phyloP scores from a whole-genome alignment of 176 grass and related monocot species.

The Carex cristatella region DNA sequence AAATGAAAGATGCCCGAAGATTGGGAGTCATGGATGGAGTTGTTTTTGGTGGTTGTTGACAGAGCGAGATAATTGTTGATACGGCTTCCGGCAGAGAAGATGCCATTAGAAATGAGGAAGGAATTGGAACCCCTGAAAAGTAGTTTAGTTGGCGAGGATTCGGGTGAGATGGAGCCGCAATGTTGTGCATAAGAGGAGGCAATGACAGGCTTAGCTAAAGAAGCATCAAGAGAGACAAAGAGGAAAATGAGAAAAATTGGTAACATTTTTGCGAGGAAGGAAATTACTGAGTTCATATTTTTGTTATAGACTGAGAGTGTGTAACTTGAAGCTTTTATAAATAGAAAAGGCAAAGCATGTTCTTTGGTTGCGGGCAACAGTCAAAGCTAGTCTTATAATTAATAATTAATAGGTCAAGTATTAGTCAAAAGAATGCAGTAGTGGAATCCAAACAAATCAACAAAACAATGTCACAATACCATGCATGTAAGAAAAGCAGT shows the following conservation, averaged over 20 bases:
- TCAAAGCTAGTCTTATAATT: neutral
- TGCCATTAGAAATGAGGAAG: constrained; percentile 50
- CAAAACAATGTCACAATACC: too few relatives aligned
- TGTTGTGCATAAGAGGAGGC: constrained; percentile 34
- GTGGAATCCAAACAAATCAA: too few relatives aligned
- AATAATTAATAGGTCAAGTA: too few relatives aligned
- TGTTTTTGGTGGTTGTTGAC: constrained; percentile 25
- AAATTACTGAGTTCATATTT: neutral
- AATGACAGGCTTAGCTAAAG: neutral
- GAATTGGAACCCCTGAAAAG: neutral
- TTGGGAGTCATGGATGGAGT: constrained; percentile 22
- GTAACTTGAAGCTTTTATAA: neutral
- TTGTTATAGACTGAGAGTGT: neutral
- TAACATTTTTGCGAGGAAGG: neutral
- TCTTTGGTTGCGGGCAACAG: neutral
- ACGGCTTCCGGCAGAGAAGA: constrained; percentile 44
- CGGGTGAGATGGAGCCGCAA: constrained; percentile 30
- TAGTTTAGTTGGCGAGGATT: constrained; percentile 13
- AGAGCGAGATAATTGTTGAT: constrained; percentile 31
- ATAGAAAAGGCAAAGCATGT: neutral
- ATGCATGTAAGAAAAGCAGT: too few relatives aligned
- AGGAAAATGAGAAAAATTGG: neutral
- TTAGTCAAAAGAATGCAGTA: too few relatives aligned
- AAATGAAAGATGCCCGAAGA: constrained; percentile 3
- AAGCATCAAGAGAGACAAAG: neutral